Evolutionary conservation across 1,284 basidiomycete species (phyloP).

Genomic region (Golubevia sp.): DNA sequence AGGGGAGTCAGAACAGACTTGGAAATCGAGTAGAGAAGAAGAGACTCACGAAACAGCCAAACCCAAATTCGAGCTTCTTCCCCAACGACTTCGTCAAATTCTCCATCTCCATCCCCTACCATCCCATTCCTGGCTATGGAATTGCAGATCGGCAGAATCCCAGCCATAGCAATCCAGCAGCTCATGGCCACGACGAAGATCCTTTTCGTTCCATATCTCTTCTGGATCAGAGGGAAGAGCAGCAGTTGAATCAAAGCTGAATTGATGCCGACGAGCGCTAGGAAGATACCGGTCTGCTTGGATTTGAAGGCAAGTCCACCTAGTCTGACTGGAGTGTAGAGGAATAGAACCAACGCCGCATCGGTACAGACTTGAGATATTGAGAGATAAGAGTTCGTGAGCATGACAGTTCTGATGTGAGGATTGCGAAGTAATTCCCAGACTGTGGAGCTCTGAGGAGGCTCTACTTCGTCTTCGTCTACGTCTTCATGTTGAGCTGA

Average conservation of each 20-base stretch:
- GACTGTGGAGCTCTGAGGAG: background rate
- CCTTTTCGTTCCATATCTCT: background rate
- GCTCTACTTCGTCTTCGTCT: background rate
- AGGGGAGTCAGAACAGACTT: background rate
- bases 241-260: background rate
- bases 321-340: background rate
- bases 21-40: background rate
- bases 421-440: background rate
- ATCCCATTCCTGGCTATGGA: background rate
- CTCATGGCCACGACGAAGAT: background rate
- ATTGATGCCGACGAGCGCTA: background rate
- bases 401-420: background rate
- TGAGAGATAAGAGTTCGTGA: background rate
- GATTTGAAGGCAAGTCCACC: background rate
- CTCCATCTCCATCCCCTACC: background rate
- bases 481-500: background rate
- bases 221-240: background rate
- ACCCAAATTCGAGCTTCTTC: background rate
- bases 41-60: background rate
- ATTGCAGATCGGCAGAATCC: background rate
- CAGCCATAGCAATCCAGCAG: background rate
- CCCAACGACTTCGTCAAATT: background rate
- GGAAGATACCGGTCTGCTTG: background rate
- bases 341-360: background rate
- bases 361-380: background rate